These are phyloP conservation scores for Moricandia moricandioides DNA, from an alignment of 345 rosid genomes.

Conservation along the genomic window DNA sequence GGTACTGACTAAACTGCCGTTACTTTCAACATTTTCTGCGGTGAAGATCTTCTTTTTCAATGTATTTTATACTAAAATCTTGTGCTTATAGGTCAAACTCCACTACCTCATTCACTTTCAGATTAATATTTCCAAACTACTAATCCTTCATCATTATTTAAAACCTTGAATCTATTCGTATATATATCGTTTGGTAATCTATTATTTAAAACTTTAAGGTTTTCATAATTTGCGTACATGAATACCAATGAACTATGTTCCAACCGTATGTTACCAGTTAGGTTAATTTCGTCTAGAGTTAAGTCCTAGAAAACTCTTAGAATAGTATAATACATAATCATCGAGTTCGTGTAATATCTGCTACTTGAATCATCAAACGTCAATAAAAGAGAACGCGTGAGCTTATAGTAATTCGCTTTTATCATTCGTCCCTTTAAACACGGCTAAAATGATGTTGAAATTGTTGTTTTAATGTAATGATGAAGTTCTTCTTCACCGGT, in stretches of 20 bases:
- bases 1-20: conserved; percentile 27
- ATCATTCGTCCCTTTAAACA: conserved; percentile 33
- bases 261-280: background rate
- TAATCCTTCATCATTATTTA: background rate
- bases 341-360: conserved; percentile 5
- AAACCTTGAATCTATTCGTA: background rate
- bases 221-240: background rate
- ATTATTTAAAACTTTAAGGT: background rate
- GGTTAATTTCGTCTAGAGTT: background rate
- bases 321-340: background rate
- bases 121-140: background rate
- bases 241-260: background rate
- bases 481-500: conserved; percentile 35
- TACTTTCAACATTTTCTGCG: conserved; percentile 4
- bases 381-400: conserved; percentile 35
- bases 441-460: conserved; percentile 39
- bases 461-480: conserved; percentile 35
- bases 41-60: conserved; percentile 20
- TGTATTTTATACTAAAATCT: conserved; percentile 10
- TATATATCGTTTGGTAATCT: background rate
- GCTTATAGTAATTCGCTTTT: conserved; percentile 9
- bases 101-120: conserved; percentile 27
- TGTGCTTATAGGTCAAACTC: conserved; percentile 33
- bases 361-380: conserved; percentile 21
- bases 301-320: background rate